Evolutionary conservation across 768 basidiomycete genomes (phyloP), one percentile per base, ranked within the genome.

Genomic region (Pholiota microspora): DNA sequence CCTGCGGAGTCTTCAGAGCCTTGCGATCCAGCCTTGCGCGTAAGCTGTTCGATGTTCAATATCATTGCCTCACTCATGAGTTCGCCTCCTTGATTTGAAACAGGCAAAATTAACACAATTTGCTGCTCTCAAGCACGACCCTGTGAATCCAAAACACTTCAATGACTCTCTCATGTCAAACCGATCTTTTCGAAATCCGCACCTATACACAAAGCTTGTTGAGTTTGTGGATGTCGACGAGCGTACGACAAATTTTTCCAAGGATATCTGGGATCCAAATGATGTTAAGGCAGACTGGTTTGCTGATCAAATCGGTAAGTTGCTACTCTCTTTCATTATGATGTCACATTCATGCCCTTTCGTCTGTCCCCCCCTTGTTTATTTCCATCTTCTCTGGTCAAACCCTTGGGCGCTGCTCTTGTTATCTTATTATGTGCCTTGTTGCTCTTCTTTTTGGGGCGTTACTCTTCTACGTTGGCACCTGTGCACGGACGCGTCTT

Each of bases 131-230:
- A 92, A 94, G 67, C 70, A 75, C 25, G 79, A 86, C 62, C 65
- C 81, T 8, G 56, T 57, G 1, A 79, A 81, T 62, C 88, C 89
- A 1, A 85, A 86, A 61, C 94, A 97, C 69, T 98, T 97, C 75
- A 99, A 98, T 68, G 94, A 97, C 69, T 92, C 92, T 1, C 80
- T 99, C 36, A 92, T 98, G 86, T 83, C 86, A 7, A 92, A 90
- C 60, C 86, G 92, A 40, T 86, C 93, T 3, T 99, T 98, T 72
- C 85, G 94, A 24, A 99, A 99, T 64, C 96, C 96, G 0, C 92
- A 97, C 64, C 82, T 98, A n/a, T 97, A 96, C 69, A 78, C 91
- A 10, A 94, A 94, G 62, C 83, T 99, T 2, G 95, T 99, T 58
- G 92, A 97, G 65, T 97, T 95, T 66, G 86, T 97, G 13, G 88